Base-by-base conservation (phyloP, 148 eudicot species). In the Simmondsia chinensis region DNA sequence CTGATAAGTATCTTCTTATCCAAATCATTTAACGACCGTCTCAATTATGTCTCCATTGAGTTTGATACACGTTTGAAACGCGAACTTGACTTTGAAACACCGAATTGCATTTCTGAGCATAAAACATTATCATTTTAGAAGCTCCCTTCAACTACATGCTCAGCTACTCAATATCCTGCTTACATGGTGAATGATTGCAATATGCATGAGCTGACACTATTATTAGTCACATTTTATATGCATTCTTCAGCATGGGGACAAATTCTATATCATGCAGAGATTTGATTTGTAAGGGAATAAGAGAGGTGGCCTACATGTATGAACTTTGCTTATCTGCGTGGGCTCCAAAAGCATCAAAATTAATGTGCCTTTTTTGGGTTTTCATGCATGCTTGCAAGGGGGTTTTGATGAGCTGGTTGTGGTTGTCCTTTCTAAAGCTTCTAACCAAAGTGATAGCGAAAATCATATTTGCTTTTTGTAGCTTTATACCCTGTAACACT, bases 321-420 rank as follows among this genome's bases (percentile, higher is more conserved):
- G 65, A 61, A 26, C 52, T 68, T 36, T 61, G 49, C 43, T 67
- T 54, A 55, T 46, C 31, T 38, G 20, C 22, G 66, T 68, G 73
- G 68, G 63, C 46, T 46, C 66, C 39, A 51, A 39, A 61, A 39
- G 52, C 63, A 54, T 56, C 59, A 39, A 50, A 15, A 26, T 37
- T 61, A 35, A 51, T 56, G 29, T 38, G 46, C 54, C 54, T 52
- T 50, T 39, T 36, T 39, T 38, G 46, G 49, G 49, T 52, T 50
- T 39, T 36, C 32, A 26, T 54, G 46, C 54, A 55, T 67, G 63
- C 73, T 61, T 27, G 27, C 60, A 58, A 69, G 58, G 69, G n/a
- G 58, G 70, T 57, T 59, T 30, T 53, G 18, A 43, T 59, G 55
- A 54, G 62, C 62, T 64, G 70, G 39, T 59, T 59, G 39, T 59